phyloP scores from a whole-genome alignment of 371 early-diverging fungal species.

The Chytridium lagenaria region DNA sequence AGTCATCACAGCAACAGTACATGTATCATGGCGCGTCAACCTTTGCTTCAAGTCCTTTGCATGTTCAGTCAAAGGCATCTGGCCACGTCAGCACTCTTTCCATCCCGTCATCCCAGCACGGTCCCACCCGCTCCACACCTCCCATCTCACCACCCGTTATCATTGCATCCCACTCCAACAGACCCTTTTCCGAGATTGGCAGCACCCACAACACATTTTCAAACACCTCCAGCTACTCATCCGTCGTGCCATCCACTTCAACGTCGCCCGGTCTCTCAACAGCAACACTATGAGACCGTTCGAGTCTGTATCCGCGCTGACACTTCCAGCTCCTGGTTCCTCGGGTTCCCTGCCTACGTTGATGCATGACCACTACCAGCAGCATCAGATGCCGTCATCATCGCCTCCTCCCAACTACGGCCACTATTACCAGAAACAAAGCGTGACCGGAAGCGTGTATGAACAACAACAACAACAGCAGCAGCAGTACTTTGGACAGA shows the following conservation, averaged over 20 bases:
- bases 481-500: too few species aligned
- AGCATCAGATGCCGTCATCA: too few species aligned
- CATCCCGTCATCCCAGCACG: background rate
- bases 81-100: background rate
- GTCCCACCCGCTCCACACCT: background rate
- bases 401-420: too few species aligned
- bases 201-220: background rate
- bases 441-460: too few species aligned
- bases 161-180: background rate
- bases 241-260: background rate
- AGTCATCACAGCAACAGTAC: background rate
- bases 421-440: too few species aligned
- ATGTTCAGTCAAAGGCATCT: background rate
- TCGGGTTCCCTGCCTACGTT: too few species aligned
- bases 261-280: background rate
- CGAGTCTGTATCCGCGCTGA: background rate
- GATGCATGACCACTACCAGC: too few species aligned
- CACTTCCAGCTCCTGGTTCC: background rate
- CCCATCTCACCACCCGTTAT: conserved; percentile 6
- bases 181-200: background rate
- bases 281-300: background rate
- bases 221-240: background rate
- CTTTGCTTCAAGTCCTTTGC: background rate
- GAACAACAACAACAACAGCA: too few species aligned
- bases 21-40: too few species aligned